phyloP scores from a whole-genome alignment of 768 basidiomycete genomes.

The Tephrocybe sp. region DNA sequence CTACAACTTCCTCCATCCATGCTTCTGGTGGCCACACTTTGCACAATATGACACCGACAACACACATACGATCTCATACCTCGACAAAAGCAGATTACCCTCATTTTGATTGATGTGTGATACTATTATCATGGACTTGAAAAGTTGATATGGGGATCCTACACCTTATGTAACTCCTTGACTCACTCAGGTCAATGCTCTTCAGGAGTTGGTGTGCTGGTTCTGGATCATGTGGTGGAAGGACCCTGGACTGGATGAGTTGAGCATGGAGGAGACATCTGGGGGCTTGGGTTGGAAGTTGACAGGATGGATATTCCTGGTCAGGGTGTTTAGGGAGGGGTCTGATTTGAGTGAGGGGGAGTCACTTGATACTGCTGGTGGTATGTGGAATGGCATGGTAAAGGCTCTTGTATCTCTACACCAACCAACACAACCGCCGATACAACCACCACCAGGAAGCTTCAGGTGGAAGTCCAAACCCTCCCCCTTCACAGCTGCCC shows the following conservation, averaged over 20 bases:
- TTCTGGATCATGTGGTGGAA: constrained; percentile 80
- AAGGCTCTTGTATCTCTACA: not conserved
- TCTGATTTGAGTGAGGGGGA: constrained; percentile 41
- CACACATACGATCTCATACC: constrained; percentile 65
- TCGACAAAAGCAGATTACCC: too few species aligned
- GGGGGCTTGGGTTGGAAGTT: not conserved
- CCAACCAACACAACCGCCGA: not conserved
- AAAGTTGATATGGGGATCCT: too few species aligned
- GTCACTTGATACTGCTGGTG: constrained; percentile 14
- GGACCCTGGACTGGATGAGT: constrained; percentile 61
- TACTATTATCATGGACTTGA: too few species aligned
- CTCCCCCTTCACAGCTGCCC: too few species aligned
- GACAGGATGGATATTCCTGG: constrained; percentile 14
- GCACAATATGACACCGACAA: constrained; percentile 91
- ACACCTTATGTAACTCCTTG: constrained; percentile 92
- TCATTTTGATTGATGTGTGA: too few species aligned
- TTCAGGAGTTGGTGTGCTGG: constrained; percentile 66
- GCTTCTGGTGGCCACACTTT: constrained; percentile 89
- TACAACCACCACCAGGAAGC: constrained; percentile 6
- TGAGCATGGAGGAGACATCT: constrained; percentile 78
- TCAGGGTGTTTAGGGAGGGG: not conserved
- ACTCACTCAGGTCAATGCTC: constrained; percentile 94
- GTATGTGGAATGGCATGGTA: not conserved
- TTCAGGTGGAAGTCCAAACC: constrained; percentile 19
- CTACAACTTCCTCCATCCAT: constrained; percentile 86